phyloP scores from a whole-genome alignment of 2,329 filamentous ascomycete species.

The Beauveria sp. region DNA sequence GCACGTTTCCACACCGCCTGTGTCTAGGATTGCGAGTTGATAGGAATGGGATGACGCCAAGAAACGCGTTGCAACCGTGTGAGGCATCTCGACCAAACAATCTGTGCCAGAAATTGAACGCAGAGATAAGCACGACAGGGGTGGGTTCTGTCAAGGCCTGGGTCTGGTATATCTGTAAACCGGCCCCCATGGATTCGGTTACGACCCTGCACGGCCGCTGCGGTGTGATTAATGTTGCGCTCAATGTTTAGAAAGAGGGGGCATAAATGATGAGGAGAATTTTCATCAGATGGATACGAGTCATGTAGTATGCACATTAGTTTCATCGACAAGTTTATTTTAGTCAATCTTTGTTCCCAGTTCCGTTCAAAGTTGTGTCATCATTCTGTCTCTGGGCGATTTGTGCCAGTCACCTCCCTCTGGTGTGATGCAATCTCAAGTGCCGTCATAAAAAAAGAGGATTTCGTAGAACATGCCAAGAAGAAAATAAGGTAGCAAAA shows the following conservation, averaged over 20 bases:
- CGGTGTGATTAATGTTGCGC: no score
- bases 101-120: no score
- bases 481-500: neutral
- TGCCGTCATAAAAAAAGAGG: no score
- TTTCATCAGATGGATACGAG: neutral
- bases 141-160: no score
- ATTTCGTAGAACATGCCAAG: neutral
- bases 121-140: no score
- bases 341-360: neutral
- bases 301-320: neutral
- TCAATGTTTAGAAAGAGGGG: neutral
- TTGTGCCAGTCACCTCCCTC: neutral
- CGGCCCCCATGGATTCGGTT: conserved; percentile 2
- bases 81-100: neutral
- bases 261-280: neutral
- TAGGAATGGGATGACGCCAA: no score
- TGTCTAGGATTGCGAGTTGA: no score
- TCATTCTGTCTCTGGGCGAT: neutral
- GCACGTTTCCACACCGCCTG: no score
- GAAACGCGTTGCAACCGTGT: no score
- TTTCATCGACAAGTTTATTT: neutral
- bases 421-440: no score
- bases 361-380: neutral
- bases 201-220: neutral
- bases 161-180: neutral